Percentiles rank a stretch among this genome's conserved stretches.
Evolutionary conservation across 2,329 filamentous ascomycete genomes (phyloP).

Genomic region (Penicillium olsonii): DNA sequence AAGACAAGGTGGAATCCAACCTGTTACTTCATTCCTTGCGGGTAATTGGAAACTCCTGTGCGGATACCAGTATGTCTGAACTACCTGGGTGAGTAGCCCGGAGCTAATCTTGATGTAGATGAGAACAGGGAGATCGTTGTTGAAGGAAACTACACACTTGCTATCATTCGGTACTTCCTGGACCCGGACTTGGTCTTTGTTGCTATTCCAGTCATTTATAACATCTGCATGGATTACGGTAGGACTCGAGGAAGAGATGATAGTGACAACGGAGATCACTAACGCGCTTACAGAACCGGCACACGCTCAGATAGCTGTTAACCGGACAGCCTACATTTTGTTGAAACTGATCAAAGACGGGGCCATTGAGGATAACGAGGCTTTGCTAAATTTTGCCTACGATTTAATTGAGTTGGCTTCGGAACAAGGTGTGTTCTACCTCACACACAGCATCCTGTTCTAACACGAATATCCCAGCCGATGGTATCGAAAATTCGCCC

Average conservation of each 20-base stretch:
- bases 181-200: constrained; percentile 40
- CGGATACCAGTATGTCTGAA: constrained; percentile 40
- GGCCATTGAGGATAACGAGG: constrained; percentile 32
- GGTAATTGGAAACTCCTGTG: constrained; percentile 48
- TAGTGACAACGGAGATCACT: constrained; percentile 10
- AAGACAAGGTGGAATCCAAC: constrained; percentile 28
- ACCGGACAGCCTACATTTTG: constrained; percentile 39
- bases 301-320: constrained; percentile 39
- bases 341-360: constrained; percentile 37
- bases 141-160: constrained; percentile 39
- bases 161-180: constrained; percentile 39
- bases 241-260: constrained; percentile 1
- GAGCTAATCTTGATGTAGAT: constrained; percentile 32
- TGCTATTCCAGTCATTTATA: constrained; percentile 48
- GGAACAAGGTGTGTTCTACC: constrained; percentile 38
- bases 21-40: constrained; percentile 44
- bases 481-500: constrained; percentile 37
- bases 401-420: constrained; percentile 43
- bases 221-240: constrained; percentile 50
- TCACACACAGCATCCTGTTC: background rate
- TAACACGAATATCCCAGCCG: constrained; percentile 24
- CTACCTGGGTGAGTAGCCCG: background rate
- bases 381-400: constrained; percentile 39
- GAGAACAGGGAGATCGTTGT: constrained; percentile 45
- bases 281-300: constrained; percentile 38